phyloP scores from a whole-genome alignment of 2,329 filamentous ascomycete genomes.

The Fusarium verrucosum region DNA sequence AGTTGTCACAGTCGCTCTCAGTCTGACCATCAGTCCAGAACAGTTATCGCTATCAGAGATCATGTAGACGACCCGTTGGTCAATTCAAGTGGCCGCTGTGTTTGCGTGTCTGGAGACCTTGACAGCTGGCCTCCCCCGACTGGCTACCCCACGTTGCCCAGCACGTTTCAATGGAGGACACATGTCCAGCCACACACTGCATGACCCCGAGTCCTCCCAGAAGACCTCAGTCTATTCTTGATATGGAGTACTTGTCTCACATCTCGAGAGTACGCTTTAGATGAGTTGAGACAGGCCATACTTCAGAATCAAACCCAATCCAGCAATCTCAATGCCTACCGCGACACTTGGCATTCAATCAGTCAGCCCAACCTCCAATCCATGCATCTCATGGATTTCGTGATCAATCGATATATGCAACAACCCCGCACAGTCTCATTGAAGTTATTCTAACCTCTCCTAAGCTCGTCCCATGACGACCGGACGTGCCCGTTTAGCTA shows the following conservation, averaged over 20 bases:
- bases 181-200: slow-evolving; percentile 50
- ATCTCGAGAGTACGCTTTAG: slow-evolving; percentile 16
- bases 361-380: slow-evolving; percentile 23
- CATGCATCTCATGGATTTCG: slow-evolving; percentile 4
- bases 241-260: slow-evolving; percentile 38
- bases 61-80: slow-evolving; percentile 10
- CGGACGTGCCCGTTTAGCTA: slow-evolving; percentile 30
- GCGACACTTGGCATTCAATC: slow-evolving; percentile 14
- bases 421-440: slow-evolving; percentile 17
- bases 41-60: slow-evolving; percentile 31
- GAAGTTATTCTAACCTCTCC: slow-evolving; percentile 3
- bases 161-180: slow-evolving; percentile 51
- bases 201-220: slow-evolving; percentile 29
- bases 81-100: slow-evolving; percentile 30
- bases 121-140: slow-evolving; percentile 47
- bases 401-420: slow-evolving; percentile 21
- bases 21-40: slow-evolving; percentile 35
- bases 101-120: slow-evolving; percentile 40
- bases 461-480: slow-evolving; percentile 17
- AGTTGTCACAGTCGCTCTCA: slow-evolving; percentile 26
- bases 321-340: slow-evolving; percentile 6
- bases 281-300: slow-evolving; percentile 26
- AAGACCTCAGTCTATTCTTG: slow-evolving; percentile 32
- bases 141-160: slow-evolving; percentile 44
- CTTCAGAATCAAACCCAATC: slow-evolving; percentile 6